Percentiles rank a stretch among this genome's conserved stretches.
These are phyloP conservation scores for Apiospora aurea DNA, from an alignment of 2,329 filamentous ascomycete genomes.

Conservation along the genomic window DNA sequence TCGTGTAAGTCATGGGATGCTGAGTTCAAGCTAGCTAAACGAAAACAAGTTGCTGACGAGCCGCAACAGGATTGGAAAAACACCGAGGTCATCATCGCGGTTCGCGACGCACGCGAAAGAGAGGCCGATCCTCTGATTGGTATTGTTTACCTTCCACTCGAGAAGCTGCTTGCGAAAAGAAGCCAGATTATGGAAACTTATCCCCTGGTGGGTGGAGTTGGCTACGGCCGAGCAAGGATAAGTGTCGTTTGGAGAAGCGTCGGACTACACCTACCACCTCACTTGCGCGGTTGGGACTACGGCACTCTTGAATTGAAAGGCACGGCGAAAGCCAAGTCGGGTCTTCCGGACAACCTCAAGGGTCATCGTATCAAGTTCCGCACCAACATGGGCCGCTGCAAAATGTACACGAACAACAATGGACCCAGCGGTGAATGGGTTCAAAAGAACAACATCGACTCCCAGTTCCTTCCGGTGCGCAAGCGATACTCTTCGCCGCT, in stretches of 20 bases:
- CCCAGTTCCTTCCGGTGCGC: conserved; percentile 61
- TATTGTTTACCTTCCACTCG: conserved; percentile 71
- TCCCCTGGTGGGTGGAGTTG: conserved; percentile 75
- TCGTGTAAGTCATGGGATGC: conserved; percentile 38
- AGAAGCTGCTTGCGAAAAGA: conserved; percentile 65
- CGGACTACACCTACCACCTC: conserved; percentile 64
- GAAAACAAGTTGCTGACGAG: neutral
- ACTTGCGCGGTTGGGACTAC: conserved; percentile 73
- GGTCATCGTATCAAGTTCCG: conserved; percentile 65
- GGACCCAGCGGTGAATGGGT: conserved; percentile 55
- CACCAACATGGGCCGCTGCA: conserved; percentile 63
- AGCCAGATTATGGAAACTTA: conserved; percentile 72
- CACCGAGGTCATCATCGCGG: conserved; percentile 71
- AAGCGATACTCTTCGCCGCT: conserved; percentile 66
- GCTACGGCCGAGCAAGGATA: conserved; percentile 71
- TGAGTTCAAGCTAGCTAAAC: neutral
- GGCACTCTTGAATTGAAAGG: conserved; percentile 73
- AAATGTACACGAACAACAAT: conserved; percentile 57
- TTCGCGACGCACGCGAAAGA: conserved; percentile 71
- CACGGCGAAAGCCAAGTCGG: conserved; percentile 51
- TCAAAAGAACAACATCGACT: conserved; percentile 50
- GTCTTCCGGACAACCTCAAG: conserved; percentile 56
- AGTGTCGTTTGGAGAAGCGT: conserved; percentile 78
- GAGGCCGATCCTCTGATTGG: conserved; percentile 76
- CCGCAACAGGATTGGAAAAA: conserved; percentile 63